Evolutionary conservation across 495 filamentous ascomycete species (phyloP).

Genomic region (Rusavskia elegans): DNA sequence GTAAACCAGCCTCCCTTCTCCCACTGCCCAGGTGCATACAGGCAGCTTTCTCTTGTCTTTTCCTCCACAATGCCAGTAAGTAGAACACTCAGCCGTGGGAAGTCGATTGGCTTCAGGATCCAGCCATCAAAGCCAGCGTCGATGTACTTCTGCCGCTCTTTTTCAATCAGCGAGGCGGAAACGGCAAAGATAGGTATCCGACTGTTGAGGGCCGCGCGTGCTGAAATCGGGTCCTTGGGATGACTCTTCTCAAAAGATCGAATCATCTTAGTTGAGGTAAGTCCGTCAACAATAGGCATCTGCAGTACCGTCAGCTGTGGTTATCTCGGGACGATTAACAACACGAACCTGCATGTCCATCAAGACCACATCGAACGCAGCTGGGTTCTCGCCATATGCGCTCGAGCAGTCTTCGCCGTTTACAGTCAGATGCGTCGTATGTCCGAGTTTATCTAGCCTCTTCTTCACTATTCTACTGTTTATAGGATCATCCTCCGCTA

Average conservation of each 20-base stretch:
- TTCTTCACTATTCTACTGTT: constrained; percentile 83
- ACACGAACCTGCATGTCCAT: constrained; percentile 84
- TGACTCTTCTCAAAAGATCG: constrained; percentile 46
- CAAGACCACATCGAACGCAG: constrained; percentile 63
- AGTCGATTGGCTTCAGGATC: constrained; percentile 67
- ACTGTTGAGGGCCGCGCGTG: constrained; percentile 28
- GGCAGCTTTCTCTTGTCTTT: constrained; percentile 24
- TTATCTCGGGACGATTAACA: background rate
- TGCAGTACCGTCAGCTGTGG: constrained; percentile 17
- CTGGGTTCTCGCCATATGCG: constrained; percentile 42
- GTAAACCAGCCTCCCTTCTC: constrained; percentile 60
- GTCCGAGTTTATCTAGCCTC: constrained; percentile 63
- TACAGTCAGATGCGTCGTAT: constrained; percentile 53
- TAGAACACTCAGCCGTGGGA: constrained; percentile 46
- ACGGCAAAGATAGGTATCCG: constrained; percentile 79
- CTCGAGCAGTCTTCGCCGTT: constrained; percentile 82
- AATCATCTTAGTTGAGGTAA: constrained; percentile 70
- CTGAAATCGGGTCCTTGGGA: constrained; percentile 25
- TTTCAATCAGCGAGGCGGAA: constrained; percentile 70
- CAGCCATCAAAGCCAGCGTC: constrained; percentile 83
- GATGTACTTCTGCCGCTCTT: constrained; percentile 50
- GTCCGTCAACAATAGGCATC: constrained; percentile 91
- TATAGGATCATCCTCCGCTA: constrained; percentile 88
- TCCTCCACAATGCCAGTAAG: constrained; percentile 40
- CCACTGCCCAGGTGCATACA: constrained; percentile 52